Evolutionary conservation across 2,329 filamentous ascomycete genomes (phyloP), one percentile per base, ranked within the genome.

Genomic region (Pseudogymnoascus sp.): DNA sequence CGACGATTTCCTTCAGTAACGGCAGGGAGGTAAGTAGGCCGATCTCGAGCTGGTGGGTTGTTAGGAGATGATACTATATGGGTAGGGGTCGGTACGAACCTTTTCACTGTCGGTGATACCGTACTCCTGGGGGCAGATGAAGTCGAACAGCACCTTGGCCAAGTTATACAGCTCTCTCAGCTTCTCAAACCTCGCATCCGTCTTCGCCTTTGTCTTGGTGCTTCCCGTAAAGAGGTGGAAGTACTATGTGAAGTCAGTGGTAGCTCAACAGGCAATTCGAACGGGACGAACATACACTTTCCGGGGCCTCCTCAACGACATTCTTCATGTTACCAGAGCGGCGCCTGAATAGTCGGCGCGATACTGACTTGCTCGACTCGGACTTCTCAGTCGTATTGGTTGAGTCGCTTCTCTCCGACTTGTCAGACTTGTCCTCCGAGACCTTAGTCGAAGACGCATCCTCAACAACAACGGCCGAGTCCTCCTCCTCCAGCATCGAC

Each of bases 121-220:
- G 72, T 99, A 99, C 75, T 99, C 94, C 71, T 99, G 94, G 0
- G 94, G 94, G 62, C 94, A 96, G 70, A 99, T 96, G 73, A 97
- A 99, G 75, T 99, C 94, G 71, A 99, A 99, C 12, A 99, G 78
- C 11, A 97, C 88, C 76, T 99, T 99, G 63, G 91, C 91, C 55
- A 97, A 81, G 69, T 91, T 91, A 76, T 97, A 99, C 62, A 99
- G 80, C 74, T 99, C 92, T 65, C 94, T 87, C 45, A 99, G 81
- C 65, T 94, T 94, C 68, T 92, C 89, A 11, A 97, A 87, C 5
- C 92, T 85, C 31, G 86, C 88, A 71, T 97, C 93, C 14, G 88
- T 83, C 77, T 95, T 96, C 12, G 87, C 84, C 72, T 90, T 91
- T 7, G 84, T 85, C 65, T 89, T 83, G 61, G 82, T 86, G 60